Evolutionary conservation across 257 asterid genomes (phyloP).

Genomic region (Solanum pinnatisectum): DNA sequence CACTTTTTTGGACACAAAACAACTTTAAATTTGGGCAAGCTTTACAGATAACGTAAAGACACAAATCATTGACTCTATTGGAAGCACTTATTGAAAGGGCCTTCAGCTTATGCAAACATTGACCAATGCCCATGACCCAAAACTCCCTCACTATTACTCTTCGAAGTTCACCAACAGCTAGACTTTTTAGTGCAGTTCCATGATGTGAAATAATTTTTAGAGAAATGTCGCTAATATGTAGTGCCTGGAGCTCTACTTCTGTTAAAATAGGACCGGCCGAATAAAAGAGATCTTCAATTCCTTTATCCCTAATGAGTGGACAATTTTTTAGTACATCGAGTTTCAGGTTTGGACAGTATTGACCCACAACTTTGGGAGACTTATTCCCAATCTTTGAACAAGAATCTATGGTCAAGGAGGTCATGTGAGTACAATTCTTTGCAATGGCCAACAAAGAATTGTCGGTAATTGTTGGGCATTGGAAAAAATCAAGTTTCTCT

Average conservation of each 20-base stretch:
- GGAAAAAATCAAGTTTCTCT: not conserved
- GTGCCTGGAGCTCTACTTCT: slow-evolving; percentile 49
- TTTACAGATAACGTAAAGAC: slow-evolving; percentile 48
- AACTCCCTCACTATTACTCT: slow-evolving; percentile 40
- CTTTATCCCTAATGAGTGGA: slow-evolving; percentile 23
- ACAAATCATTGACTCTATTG: slow-evolving; percentile 57
- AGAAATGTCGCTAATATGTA: slow-evolving; percentile 42
- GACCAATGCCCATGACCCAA: slow-evolving; percentile 94
- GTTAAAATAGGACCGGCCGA: slow-evolving; percentile 44
- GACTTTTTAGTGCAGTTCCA: not conserved
- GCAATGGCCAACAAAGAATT: too few relatives aligned
- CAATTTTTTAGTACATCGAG: too few relatives aligned
- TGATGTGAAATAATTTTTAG: too few relatives aligned
- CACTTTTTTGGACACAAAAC: slow-evolving; percentile 32
- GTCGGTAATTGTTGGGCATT: not conserved
- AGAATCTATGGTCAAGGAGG: not conserved
- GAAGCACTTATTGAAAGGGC: slow-evolving; percentile 49
- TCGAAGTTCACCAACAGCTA: not conserved
- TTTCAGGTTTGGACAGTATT: too few relatives aligned
- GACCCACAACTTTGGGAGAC: not conserved
- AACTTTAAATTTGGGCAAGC: slow-evolving; percentile 62
- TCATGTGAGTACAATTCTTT: not conserved
- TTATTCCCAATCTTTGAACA: not conserved
- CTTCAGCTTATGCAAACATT: slow-evolving; percentile 61
- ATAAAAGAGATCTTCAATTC: slow-evolving; percentile 12